Base-by-base conservation (phyloP, 2,329 filamentous ascomycete genomes). In the Pestalotiopsis sp. region DNA sequence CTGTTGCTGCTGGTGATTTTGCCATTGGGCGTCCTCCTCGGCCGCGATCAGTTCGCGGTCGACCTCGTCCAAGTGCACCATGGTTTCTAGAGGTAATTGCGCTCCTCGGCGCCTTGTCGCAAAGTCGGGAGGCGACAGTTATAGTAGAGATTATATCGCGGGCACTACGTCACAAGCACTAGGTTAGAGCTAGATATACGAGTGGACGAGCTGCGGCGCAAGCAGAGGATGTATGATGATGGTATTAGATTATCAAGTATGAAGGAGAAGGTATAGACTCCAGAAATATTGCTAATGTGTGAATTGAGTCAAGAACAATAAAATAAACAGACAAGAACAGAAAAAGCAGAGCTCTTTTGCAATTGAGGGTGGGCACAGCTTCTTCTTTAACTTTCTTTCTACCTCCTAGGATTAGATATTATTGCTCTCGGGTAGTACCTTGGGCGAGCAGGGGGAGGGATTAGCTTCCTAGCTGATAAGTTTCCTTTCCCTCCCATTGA, bases 21-120 rank as follows among this genome's bases (percentile, higher is more conserved):
- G 52, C 36, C 45, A 39, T 52, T 55, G 69, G 78, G 80, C 79
- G 66, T 75, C 74, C 23, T 68, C 71, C 74, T 92, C 90, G 57
- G 86, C 86, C 41, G 79, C 81, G 70, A 81, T 77, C 74, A 91
- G 78, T 71, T 86, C 83, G 69, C 81, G 82, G 76, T 91, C 88
- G 73, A 88, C 80, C 70, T 82, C 80, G 76, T 90, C 82, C 80
- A 86, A 52, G 13, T 31, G 36, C 25, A 13, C 31, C 41, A 45
- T 39, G 14, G 17, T 65, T 45, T 25, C 25, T 17, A 11, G 6
- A 5, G 14, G 11, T 13, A 14, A 23, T 52, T 52, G 45, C 6
- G 45, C 45, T n/a, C 13, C 9, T 31, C 17, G 27, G 59, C 12
- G 11, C 7, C 59, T n/a, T 20, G 25, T 36, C 59, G 25, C 59